A percentile compares a stretch with the other conserved stretches of the same genome.
These are phyloP conservation scores for Metarhizium rileyi DNA, from an alignment of 2,329 filamentous ascomycete species.

Conservation along the genomic window DNA sequence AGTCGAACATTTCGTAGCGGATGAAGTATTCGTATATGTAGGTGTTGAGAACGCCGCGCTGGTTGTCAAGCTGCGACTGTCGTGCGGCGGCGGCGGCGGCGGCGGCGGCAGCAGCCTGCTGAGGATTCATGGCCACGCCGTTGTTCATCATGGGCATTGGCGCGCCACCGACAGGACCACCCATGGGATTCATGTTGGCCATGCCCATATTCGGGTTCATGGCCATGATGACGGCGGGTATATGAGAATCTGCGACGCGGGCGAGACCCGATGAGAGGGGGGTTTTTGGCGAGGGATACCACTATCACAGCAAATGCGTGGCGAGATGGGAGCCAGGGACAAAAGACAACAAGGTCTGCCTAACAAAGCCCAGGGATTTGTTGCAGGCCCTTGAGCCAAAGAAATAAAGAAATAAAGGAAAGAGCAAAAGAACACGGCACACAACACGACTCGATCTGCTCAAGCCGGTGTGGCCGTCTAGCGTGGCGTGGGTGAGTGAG, in stretches of 20 bases:
- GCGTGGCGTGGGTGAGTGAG: conserved; percentile 16
- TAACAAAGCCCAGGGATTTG: conserved; percentile 1
- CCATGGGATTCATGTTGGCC: conserved; percentile 61
- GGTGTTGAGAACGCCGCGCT: conserved; percentile 60
- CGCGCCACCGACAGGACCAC: conserved; percentile 51
- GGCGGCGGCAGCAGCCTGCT: conserved; percentile 16
- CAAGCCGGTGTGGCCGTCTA: conserved; percentile 22
- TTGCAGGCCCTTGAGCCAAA: not conserved
- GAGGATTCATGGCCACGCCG: conserved; percentile 27
- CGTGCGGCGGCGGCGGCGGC: conserved; percentile 21
- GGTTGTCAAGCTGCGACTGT: conserved; percentile 34
- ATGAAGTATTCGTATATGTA: conserved; percentile 91
- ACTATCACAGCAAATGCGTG: conserved; percentile 5
- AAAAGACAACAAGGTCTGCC: conserved; percentile 4
- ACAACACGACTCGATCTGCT: conserved; percentile 10
- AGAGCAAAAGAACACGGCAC: not conserved
- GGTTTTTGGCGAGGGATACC: not conserved
- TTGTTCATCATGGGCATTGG: conserved; percentile 61
- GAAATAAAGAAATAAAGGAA: too few species aligned
- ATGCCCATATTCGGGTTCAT: conserved; percentile 57
- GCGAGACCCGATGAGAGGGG: conserved; percentile 10
- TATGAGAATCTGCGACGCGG: conserved; percentile 6
- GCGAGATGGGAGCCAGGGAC: conserved; percentile 9
- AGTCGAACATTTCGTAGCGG: conserved; percentile 73
- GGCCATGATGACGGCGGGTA: conserved; percentile 16